phyloP scores from a whole-genome alignment of 2,329 filamentous ascomycete species.

The Pseudogymnoascus sp. region DNA sequence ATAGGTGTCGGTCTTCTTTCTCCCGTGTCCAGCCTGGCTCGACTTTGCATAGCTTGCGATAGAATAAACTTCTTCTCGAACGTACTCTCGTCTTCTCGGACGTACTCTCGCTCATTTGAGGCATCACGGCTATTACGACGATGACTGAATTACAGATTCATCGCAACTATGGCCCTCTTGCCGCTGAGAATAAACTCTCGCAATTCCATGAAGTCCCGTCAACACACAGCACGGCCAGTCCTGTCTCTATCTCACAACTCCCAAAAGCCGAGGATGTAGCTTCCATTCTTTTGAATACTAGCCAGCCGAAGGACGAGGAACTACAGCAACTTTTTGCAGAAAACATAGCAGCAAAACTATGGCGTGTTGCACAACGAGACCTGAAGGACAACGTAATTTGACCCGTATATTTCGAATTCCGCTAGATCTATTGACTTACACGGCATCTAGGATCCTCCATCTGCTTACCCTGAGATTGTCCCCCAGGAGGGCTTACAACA shows the following conservation, averaged over 20 bases:
- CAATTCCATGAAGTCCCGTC: background rate
- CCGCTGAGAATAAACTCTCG: background rate
- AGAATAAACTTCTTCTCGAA: background rate
- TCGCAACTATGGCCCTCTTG: background rate
- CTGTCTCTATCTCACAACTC: background rate
- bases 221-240: background rate
- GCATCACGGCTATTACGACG: background rate
- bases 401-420: background rate
- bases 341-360: constrained; percentile 18
- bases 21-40: background rate
- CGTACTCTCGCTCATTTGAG: background rate
- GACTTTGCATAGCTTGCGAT: background rate
- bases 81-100: background rate
- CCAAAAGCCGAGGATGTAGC: background rate
- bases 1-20: background rate
- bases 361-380: constrained; percentile 15
- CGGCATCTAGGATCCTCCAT: constrained; percentile 10
- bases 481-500: constrained; percentile 22
- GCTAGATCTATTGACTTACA: background rate
- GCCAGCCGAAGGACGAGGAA: constrained; percentile 2
- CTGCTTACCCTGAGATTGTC: constrained; percentile 28
- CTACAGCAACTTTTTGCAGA: constrained; percentile 16
- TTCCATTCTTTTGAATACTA: background rate
- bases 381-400: constrained; percentile 14
- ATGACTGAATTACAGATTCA: background rate